A percentile compares a stretch with the other conserved stretches of the same genome.
Evolutionary conservation across 257 asterid genomes (phyloP).

Genomic region (Solanum chiquidenum): DNA sequence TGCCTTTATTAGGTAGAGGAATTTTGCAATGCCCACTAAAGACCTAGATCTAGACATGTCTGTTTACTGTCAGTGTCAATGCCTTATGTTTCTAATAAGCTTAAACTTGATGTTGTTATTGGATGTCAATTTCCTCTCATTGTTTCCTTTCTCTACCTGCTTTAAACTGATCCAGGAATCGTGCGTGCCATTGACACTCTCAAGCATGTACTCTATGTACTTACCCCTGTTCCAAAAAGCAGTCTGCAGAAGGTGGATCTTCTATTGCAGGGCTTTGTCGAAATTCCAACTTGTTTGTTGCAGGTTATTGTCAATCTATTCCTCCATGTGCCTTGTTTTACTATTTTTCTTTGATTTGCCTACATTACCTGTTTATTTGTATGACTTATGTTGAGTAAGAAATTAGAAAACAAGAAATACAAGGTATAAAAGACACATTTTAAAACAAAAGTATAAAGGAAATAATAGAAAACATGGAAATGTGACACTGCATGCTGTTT

Average conservation of each 20-base stretch:
- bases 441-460: neutral
- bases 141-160: neutral
- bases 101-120: neutral
- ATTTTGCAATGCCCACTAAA: neutral
- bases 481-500: neutral
- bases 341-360: neutral
- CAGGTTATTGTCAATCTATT: conserved; percentile 38
- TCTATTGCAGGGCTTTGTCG: conserved; percentile 73
- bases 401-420: neutral
- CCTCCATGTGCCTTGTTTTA: neutral
- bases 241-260: conserved; percentile 68
- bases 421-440: neutral
- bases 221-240: conserved; percentile 72
- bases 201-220: conserved; percentile 43
- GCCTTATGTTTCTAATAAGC: neutral
- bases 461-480: neutral
- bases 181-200: conserved; percentile 74
- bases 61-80: neutral
- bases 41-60: neutral
- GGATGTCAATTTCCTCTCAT: neutral
- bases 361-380: neutral
- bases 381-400: neutral
- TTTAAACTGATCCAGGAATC: conserved; percentile 44
- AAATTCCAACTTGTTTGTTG: conserved; percentile 65
- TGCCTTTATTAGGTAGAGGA: neutral